Percentiles rank a stretch among this genome's conserved stretches.
phyloP scores from a whole-genome alignment of 2,329 filamentous ascomycete species.

The Sphaerulina vaccinii region DNA sequence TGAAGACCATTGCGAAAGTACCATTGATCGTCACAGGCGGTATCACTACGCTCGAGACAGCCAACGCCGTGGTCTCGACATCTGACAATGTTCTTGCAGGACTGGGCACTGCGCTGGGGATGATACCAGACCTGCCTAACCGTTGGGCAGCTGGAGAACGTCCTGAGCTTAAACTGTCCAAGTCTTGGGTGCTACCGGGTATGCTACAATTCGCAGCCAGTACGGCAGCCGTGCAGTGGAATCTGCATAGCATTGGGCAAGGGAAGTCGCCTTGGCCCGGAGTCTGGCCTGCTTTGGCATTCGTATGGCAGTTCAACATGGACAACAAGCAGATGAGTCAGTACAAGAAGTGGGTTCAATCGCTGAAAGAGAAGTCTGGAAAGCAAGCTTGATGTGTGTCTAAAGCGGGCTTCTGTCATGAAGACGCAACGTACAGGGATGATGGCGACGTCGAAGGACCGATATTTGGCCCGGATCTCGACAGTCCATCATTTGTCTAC shows the following conservation, averaged over 20 bases:
- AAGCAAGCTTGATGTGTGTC: slow-evolving; percentile 3
- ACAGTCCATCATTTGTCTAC: neutral
- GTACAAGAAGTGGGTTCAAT: slow-evolving; percentile 5
- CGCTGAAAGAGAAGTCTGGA: neutral
- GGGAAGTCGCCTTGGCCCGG: slow-evolving; percentile 3
- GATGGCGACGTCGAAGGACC: neutral
- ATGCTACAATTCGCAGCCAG: neutral
- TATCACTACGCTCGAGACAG: slow-evolving; percentile 10
- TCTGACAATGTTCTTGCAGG: slow-evolving; percentile 14
- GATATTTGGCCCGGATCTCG: neutral
- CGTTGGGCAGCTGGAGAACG: slow-evolving; percentile 17
- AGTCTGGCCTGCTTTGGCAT: slow-evolving; percentile 12
- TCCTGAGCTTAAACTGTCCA: neutral
- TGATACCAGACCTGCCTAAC: slow-evolving; percentile 19
- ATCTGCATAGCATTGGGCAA: slow-evolving; percentile 8
- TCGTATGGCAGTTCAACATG: neutral
- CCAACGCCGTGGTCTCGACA: slow-evolving; percentile 12
- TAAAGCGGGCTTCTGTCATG: neutral
- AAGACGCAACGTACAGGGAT: slow-evolving; percentile 9
- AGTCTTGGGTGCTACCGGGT: slow-evolving; percentile 11
- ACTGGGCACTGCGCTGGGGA: slow-evolving; percentile 15
- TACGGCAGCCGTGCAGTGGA: slow-evolving; percentile 17
- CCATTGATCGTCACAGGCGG: slow-evolving; percentile 23
- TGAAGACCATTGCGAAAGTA: slow-evolving; percentile 13
- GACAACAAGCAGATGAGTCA: slow-evolving; percentile 6